phyloP scores from a whole-genome alignment of 108 stramenopile genomes.

The Nitzschia sp. region DNA sequence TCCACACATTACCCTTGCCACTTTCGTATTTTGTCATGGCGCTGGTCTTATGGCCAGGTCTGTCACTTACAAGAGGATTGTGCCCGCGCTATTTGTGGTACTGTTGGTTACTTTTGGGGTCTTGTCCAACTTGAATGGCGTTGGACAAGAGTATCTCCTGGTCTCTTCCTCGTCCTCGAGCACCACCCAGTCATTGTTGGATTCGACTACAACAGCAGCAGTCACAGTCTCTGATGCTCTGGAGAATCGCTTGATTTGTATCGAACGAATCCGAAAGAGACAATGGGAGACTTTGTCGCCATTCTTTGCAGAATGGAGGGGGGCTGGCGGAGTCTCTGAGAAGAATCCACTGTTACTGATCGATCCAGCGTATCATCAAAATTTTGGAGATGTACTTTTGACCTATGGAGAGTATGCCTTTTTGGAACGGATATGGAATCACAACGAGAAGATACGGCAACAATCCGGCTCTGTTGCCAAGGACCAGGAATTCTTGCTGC shows the following conservation, averaged over 20 bases:
- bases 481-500: neutral
- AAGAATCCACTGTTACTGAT: conserved; percentile 17
- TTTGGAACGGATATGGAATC: neutral
- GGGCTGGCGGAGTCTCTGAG: neutral
- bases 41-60: too few species aligned
- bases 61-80: too few species aligned
- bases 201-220: neutral
- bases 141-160: too few species aligned
- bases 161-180: too few species aligned
- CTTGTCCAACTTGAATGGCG: too few species aligned
- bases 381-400: conserved; percentile 38
- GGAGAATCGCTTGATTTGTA: neutral
- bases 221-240: neutral
- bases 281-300: neutral
- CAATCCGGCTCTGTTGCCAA: too few species aligned
- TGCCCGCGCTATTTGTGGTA: too few species aligned
- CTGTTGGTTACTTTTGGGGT: too few species aligned
- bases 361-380: conserved; percentile 37
- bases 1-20: too few species aligned
- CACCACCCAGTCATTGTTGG: too few species aligned
- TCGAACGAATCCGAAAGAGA: neutral
- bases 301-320: neutral
- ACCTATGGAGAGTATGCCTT: conserved; percentile 18
- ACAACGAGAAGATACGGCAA: too few species aligned
- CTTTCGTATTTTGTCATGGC: too few species aligned